Conservation (phyloP, 768 basidiomycete species). For the Xerocomus potaroensis region DNA sequence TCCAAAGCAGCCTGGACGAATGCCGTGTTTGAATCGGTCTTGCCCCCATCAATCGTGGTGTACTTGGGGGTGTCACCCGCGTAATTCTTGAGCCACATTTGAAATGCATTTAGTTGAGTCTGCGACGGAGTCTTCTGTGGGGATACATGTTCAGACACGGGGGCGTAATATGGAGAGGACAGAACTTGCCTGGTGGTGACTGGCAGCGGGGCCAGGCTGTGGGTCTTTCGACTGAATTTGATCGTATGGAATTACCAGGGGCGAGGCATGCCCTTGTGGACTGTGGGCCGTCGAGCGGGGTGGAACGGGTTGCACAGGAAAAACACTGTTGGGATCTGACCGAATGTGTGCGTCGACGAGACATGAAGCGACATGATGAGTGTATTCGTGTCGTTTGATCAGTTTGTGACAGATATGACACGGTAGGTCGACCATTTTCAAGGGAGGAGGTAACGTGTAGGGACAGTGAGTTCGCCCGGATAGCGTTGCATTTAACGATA, state of each 20-base stretch:
- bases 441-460: no score
- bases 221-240: no score
- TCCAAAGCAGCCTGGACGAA: conserved; percentile 3
- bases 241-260: no score
- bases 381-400: conserved; percentile 12
- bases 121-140: background rate
- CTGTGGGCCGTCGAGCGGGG: background rate
- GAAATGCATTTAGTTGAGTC: conserved; percentile 17
- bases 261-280: background rate
- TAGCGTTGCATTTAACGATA: no score
- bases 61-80: conserved; percentile 4
- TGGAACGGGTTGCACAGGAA: background rate
- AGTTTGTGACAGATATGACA: conserved; percentile 15
- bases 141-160: background rate
- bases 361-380: conserved; percentile 10
- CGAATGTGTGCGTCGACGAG: background rate
- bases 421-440: conserved; percentile 8
- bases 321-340: background rate
- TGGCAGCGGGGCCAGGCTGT: no score
- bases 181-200: background rate
- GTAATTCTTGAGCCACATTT: conserved; percentile 8
- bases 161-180: background rate
- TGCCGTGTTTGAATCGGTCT: background rate
- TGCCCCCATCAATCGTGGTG: conserved; percentile 19
- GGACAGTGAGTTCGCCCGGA: no score